phyloP scores from a whole-genome alignment of 768 basidiomycete genomes.

The Russula griseocarnosa region DNA sequence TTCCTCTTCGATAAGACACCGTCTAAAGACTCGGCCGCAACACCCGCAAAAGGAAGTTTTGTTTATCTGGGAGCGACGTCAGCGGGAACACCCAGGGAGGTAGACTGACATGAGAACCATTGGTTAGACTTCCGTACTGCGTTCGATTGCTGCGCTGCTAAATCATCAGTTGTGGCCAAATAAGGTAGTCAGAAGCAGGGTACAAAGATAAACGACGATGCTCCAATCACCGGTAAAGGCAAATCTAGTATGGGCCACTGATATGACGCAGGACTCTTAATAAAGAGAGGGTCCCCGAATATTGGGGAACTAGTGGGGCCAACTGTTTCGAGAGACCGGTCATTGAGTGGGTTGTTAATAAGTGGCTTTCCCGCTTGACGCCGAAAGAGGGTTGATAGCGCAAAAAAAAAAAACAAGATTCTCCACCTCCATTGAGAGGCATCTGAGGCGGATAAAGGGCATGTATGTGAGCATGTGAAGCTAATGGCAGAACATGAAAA shows the following conservation, averaged over 20 bases:
- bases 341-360: not conserved
- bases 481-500: not conserved
- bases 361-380: not conserved
- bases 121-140: slow-evolving; percentile 6
- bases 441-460: not conserved
- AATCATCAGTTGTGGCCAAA: not conserved
- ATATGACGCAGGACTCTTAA: not conserved
- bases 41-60: not conserved
- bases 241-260: not conserved
- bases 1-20: not conserved
- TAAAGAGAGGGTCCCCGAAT: not conserved
- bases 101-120: slow-evolving; percentile 6
- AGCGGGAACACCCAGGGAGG: not conserved
- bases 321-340: not conserved
- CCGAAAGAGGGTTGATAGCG: not conserved
- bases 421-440: not conserved
- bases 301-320: not conserved
- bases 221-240: slow-evolving; percentile 5
- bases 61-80: slow-evolving; percentile 6
- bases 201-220: slow-evolving; percentile 5
- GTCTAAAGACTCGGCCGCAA: not conserved
- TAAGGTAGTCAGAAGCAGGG: slow-evolving; percentile 4
- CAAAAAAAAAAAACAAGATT: not conserved
- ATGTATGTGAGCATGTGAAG: slow-evolving; percentile 1
- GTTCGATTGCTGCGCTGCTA: not conserved